These are phyloP conservation scores for Apiotrichum montevideense DNA, from an alignment of 1,284 basidiomycete genomes.

Conservation along the genomic window DNA sequence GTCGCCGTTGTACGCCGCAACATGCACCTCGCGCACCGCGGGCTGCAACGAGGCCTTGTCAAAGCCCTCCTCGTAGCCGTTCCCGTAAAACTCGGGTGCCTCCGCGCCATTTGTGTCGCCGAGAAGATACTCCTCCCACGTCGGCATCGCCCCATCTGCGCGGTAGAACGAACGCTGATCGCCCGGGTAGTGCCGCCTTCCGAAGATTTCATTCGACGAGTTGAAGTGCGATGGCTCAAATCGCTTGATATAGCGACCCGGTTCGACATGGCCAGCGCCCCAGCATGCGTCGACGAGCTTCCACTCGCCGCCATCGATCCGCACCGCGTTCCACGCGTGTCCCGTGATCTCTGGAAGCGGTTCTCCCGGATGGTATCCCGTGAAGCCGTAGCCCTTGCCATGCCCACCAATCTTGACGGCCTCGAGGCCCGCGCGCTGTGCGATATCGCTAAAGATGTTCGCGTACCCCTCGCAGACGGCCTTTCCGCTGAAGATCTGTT, in stretches of 20 bases:
- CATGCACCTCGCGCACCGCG: neutral
- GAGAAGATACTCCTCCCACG: constrained; percentile 9
- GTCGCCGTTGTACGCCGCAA: neutral
- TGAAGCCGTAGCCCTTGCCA: constrained; percentile 13
- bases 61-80: neutral
- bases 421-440: constrained; percentile 4
- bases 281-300: constrained; percentile 18
- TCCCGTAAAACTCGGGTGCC: neutral
- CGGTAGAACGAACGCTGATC: neutral
- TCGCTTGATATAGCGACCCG: neutral
- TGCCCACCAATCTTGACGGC: constrained; percentile 1
- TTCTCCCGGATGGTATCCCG: neutral
- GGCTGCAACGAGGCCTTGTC: neutral
- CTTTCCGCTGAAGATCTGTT: constrained; percentile 6
- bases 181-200: constrained; percentile 6
- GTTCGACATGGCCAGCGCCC: constrained; percentile 8
- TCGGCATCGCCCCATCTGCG: neutral
- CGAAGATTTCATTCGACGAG: constrained; percentile 8
- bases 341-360: neutral
- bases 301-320: constrained; percentile 12
- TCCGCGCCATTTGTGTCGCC: neutral
- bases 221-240: constrained; percentile 6
- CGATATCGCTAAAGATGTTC: constrained; percentile 6
- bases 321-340: constrained; percentile 17
- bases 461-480: constrained; percentile 16